Evolutionary conservation across 768 basidiomycete species (phyloP).

Genomic region (Termitomyces sp.): DNA sequence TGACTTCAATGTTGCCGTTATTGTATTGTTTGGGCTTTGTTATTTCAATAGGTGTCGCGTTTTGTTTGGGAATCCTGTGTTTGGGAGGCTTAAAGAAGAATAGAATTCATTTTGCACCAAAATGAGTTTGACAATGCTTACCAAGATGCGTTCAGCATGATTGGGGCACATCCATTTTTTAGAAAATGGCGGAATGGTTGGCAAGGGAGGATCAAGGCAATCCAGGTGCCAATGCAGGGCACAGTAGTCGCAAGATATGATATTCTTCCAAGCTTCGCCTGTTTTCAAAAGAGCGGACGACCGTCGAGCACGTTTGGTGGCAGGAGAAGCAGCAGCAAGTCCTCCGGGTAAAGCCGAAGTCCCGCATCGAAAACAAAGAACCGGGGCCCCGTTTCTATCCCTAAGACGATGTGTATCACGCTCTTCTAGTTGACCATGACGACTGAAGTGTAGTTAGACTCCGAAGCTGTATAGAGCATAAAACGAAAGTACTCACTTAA

Average conservation of each 20-base stretch:
- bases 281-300: slow-evolving; percentile 32
- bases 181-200: slow-evolving; percentile 76
- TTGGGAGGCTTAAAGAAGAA: slow-evolving; percentile 58
- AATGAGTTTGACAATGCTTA: slow-evolving; percentile 34
- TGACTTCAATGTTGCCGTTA: slow-evolving; percentile 89
- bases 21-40: slow-evolving; percentile 70
- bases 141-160: slow-evolving; percentile 83
- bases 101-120: slow-evolving; percentile 7
- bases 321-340: slow-evolving; percentile 45
- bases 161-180: slow-evolving; percentile 99
- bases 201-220: slow-evolving; percentile 87
- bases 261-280: slow-evolving; percentile 60
- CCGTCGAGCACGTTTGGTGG: slow-evolving; percentile 50
- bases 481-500: slow-evolving; percentile 58
- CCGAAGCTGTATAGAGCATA: not conserved
- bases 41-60: slow-evolving; percentile 65
- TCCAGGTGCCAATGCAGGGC: slow-evolving; percentile 95
- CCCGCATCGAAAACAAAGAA: slow-evolving; percentile 90
- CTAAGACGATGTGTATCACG: slow-evolving; percentile 84
- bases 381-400: slow-evolving; percentile 75
- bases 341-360: slow-evolving; percentile 65
- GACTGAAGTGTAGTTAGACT: slow-evolving; percentile 34
- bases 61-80: slow-evolving; percentile 72
- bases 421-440: slow-evolving; percentile 85
- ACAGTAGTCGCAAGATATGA: slow-evolving; percentile 95